These are phyloP conservation scores for Carex arenaria DNA, from an alignment of 202 grass and related monocot genomes.

Conservation along the genomic window DNA sequence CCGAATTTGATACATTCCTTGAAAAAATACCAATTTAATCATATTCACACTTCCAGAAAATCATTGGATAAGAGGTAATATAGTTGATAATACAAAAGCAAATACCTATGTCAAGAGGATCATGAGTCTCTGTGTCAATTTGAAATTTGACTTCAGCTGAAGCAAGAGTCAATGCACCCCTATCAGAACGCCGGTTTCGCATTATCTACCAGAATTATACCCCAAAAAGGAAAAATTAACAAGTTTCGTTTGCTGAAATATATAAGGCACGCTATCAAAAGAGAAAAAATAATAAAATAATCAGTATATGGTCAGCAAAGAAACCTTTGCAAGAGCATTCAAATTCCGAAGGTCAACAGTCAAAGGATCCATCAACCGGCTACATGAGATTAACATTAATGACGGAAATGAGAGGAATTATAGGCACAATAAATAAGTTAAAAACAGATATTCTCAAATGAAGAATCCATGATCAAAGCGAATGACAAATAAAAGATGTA, in stretches of 20 bases:
- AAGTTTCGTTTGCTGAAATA: not conserved
- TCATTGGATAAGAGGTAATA: slow-evolving; percentile 8
- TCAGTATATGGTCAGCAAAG: not conserved
- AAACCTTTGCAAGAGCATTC: slow-evolving; percentile 94
- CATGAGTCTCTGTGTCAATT: slow-evolving; percentile 98
- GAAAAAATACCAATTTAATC: slow-evolving; percentile 27
- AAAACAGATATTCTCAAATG: not conserved
- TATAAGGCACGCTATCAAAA: slow-evolving; percentile 6
- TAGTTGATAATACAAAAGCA: slow-evolving; percentile 14
- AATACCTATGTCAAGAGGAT: slow-evolving; percentile 97
- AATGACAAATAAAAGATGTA: not conserved
- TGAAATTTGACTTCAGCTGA: slow-evolving; percentile 98
- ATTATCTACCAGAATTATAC: slow-evolving; percentile 50
- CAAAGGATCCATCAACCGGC: slow-evolving; percentile 88
- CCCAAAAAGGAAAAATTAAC: not conserved
- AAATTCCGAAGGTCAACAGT: slow-evolving; percentile 89
- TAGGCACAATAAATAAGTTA: not conserved
- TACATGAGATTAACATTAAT: slow-evolving; percentile 39
- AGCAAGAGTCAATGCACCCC: slow-evolving; percentile 94
- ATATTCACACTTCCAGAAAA: slow-evolving; percentile 5
- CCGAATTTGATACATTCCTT: slow-evolving; percentile 98
- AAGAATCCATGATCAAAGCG: not conserved
- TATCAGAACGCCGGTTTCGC: slow-evolving; percentile 73
- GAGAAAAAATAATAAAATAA: slow-evolving; percentile 10
- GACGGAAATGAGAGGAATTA: not conserved